Evolutionary conservation across 306 rosid species (phyloP).

Genomic region (Astragalus glycyphyllos): DNA sequence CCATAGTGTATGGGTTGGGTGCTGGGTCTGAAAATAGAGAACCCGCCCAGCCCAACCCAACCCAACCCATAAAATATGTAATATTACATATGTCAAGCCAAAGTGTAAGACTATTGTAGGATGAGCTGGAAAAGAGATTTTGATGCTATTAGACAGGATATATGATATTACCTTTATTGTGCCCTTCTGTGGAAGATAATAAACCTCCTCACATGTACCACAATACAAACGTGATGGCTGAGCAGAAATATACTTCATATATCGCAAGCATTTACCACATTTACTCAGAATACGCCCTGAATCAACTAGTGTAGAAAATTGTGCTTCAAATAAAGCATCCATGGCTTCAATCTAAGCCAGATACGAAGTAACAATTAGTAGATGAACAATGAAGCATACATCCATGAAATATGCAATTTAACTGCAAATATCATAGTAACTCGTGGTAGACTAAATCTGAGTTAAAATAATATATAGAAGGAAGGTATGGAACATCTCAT

Average conservation of each 20-base stretch:
- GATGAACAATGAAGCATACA: constrained; percentile 32
- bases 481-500: constrained; percentile 22
- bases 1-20: too few relatives aligned
- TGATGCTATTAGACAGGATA: constrained; percentile 27
- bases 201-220: constrained; percentile 87
- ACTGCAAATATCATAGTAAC: constrained; percentile 18
- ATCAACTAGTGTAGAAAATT: constrained; percentile 83
- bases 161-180: constrained; percentile 70
- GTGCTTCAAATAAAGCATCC: constrained; percentile 97
- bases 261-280: constrained; percentile 95
- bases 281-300: constrained; percentile 85
- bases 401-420: constrained; percentile 34
- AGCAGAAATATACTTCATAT: constrained; percentile 85
- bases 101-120: not conserved
- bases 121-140: constrained; percentile 28
- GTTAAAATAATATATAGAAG: constrained; percentile 25
- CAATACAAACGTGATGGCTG: constrained; percentile 92
- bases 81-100: too few relatives aligned
- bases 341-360: constrained; percentile 86
- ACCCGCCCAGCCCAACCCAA: too few relatives aligned
- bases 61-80: too few relatives aligned
- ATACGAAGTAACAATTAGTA: constrained; percentile 39
- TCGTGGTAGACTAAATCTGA: constrained; percentile 25
- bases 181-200: constrained; percentile 92
- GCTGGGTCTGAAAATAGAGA: too few relatives aligned